Conservation (phyloP, 2,329 filamentous ascomycete genomes). For the Cordyceps tenuipes region DNA sequence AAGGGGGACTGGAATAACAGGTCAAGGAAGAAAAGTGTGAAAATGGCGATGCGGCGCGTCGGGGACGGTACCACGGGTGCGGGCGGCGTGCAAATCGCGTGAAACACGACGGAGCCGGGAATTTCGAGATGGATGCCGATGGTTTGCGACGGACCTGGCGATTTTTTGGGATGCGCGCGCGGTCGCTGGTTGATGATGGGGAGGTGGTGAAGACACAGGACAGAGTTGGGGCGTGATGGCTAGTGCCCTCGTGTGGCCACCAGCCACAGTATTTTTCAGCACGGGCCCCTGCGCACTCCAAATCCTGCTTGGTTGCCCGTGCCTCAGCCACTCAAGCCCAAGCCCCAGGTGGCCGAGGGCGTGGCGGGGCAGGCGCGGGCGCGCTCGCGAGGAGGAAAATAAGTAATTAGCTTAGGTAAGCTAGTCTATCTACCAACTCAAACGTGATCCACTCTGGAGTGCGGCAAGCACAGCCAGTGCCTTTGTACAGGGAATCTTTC, state of each 20-base stretch:
- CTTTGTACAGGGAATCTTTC: not conserved
- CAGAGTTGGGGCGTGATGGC: constrained; percentile 42
- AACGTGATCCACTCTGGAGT: constrained; percentile 4
- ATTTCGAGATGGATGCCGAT: constrained; percentile 50
- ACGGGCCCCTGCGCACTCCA: constrained; percentile 23
- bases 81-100: constrained; percentile 45
- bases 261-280: constrained; percentile 36
- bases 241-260: constrained; percentile 32
- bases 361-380: not conserved
- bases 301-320: not conserved
- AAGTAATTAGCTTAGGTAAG: constrained; percentile 11
- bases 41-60: constrained; percentile 32
- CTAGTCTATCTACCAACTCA: not conserved
- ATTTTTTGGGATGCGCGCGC: constrained; percentile 55
- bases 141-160: constrained; percentile 50
- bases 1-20: constrained; percentile 21
- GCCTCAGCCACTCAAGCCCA: not conserved
- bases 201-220: constrained; percentile 44
- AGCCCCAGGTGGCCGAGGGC: not conserved
- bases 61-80: constrained; percentile 31
- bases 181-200: constrained; percentile 40
- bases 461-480: not conserved
- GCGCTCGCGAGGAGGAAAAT: not conserved
- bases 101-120: constrained; percentile 43
- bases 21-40: constrained; percentile 35